Conservation (phyloP, 2,329 filamentous ascomycete genomes). For the Paradendryphiella salina region DNA sequence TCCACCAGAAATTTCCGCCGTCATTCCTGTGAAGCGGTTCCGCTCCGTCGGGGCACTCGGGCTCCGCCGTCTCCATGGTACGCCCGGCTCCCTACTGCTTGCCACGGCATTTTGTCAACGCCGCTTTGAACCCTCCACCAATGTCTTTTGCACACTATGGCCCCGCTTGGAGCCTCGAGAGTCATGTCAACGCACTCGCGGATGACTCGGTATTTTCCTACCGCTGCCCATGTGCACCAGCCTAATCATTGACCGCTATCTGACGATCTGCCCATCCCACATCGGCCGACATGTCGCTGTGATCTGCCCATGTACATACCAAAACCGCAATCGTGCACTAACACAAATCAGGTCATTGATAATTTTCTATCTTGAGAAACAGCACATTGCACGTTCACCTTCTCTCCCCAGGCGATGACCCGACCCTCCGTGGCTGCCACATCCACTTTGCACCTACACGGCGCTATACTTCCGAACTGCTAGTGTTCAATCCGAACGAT, state of each 20-base stretch:
- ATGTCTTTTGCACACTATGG: background rate
- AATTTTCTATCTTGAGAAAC: constrained; percentile 1
- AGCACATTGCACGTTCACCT: background rate
- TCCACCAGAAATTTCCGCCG: constrained; percentile 12
- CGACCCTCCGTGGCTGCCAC: background rate
- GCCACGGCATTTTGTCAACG: background rate
- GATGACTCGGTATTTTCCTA: background rate
- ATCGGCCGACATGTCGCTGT: background rate
- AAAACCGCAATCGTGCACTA: background rate
- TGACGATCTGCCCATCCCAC: background rate
- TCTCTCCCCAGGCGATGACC: background rate
- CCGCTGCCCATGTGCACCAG: background rate
- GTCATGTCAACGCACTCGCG: background rate
- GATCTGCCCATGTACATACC: background rate
- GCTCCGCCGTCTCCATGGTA: constrained; percentile 8
- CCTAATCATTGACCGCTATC: no score
- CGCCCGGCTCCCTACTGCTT: background rate
- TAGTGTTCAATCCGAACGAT: background rate
- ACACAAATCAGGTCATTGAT: constrained; percentile 9
- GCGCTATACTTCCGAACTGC: background rate
- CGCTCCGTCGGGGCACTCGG: constrained; percentile 8
- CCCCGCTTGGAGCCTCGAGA: background rate
- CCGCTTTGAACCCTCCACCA: background rate
- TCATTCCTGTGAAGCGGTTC: constrained; percentile 1
- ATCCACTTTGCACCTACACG: background rate